A percentile compares a stretch with the other conserved stretches of the same genome.
These are phyloP conservation scores for Lasiodiplodia sp. DNA, from an alignment of 2,329 filamentous ascomycete species.

Conservation along the genomic window DNA sequence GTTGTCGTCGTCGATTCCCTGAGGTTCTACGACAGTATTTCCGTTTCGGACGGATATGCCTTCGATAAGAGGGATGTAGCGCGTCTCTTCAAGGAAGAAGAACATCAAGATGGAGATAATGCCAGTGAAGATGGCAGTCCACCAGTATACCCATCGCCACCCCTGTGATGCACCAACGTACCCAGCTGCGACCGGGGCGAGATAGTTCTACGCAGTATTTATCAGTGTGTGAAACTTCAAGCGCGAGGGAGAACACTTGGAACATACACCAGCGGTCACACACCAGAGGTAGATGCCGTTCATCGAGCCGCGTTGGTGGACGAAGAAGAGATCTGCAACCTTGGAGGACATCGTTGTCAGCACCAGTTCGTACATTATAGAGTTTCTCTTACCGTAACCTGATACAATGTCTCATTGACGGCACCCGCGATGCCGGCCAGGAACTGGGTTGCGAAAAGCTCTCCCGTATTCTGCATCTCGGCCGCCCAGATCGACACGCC, in stretches of 20 bases:
- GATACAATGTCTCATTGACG: constrained; percentile 44
- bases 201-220: constrained; percentile 57
- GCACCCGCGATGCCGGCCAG: constrained; percentile 55
- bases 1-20: not conserved
- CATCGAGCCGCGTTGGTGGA: constrained; percentile 56
- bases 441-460: constrained; percentile 55
- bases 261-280: constrained; percentile 48
- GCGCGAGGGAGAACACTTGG: constrained; percentile 43
- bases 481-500: constrained; percentile 54
- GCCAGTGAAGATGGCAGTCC: constrained; percentile 62
- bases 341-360: constrained; percentile 47
- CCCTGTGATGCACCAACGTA: constrained; percentile 46
- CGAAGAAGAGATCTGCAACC: constrained; percentile 58
- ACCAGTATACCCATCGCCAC: constrained; percentile 53
- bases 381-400: constrained; percentile 8
- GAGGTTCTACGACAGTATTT: not conserved
- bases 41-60: constrained; percentile 52
- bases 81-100: constrained; percentile 68
- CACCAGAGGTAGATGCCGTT: constrained; percentile 56
- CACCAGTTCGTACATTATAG: not conserved
- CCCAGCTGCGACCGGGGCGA: constrained; percentile 45
- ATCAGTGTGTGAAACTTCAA: constrained; percentile 49
- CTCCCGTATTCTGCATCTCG: constrained; percentile 49
- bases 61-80: constrained; percentile 55
- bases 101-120: constrained; percentile 60